Evolutionary conservation across 2,329 filamentous ascomycete genomes (phyloP).

Genomic region (Claviceps cyperi): DNA sequence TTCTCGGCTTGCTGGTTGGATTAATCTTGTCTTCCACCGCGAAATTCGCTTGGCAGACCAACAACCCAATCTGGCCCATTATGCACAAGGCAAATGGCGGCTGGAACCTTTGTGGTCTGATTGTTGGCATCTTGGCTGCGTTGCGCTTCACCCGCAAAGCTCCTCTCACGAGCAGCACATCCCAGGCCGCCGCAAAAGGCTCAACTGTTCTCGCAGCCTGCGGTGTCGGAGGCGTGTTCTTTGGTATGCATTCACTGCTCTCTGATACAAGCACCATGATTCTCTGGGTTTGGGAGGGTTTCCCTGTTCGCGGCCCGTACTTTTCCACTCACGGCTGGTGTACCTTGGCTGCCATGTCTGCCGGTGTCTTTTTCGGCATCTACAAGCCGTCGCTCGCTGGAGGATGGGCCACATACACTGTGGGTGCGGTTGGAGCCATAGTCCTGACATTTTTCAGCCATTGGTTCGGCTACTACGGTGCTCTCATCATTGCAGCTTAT

Average conservation of each 20-base stretch:
- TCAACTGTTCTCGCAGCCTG: conserved; percentile 59
- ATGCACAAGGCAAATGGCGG: conserved; percentile 84
- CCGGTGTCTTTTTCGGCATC: conserved; percentile 63
- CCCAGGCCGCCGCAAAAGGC: conserved; percentile 34
- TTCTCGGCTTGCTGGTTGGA: conserved; percentile 68
- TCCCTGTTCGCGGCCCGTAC: conserved; percentile 75
- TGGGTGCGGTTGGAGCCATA: conserved; percentile 67
- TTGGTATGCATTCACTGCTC: conserved; percentile 79
- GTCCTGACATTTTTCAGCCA: conserved; percentile 62
- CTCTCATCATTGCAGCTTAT: conserved; percentile 59
- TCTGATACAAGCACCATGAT: conserved; percentile 99
- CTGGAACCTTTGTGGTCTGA: conserved; percentile 73
- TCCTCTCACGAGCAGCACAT: conserved; percentile 28
- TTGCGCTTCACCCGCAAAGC: conserved; percentile 58
- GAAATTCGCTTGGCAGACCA: conserved; percentile 88
- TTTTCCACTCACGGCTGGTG: conserved; percentile 80
- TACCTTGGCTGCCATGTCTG: conserved; percentile 77
- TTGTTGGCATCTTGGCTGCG: conserved; percentile 60
- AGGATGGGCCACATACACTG: conserved; percentile 65
- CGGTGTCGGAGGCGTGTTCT: conserved; percentile 72
- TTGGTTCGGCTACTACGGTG: conserved; percentile 86
- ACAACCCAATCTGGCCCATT: conserved; percentile 94
- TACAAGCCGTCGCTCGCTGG: conserved; percentile 55
- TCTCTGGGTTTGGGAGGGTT: conserved; percentile 95
- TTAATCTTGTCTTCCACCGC: conserved; percentile 73